Evolutionary conservation across 140 eudicot genomes (phyloP).

Genomic region (Flaveria floridana): DNA sequence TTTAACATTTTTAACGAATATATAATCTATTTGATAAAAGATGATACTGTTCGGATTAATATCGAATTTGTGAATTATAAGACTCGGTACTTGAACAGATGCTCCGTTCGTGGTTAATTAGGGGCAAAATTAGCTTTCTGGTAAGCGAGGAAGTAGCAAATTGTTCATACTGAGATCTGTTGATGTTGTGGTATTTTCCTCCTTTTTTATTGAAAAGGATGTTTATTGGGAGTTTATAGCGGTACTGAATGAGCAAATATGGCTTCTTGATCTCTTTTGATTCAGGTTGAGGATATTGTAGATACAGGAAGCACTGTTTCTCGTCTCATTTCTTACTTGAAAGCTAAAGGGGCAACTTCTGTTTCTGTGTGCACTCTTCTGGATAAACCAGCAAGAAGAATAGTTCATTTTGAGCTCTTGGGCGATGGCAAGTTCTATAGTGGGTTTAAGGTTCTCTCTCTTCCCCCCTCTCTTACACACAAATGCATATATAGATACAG

Average conservation of each 20-base stretch:
- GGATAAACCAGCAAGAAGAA: slow-evolving; percentile 81
- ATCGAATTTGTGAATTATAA: no score
- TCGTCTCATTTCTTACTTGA: slow-evolving; percentile 54
- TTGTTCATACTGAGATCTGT: no score
- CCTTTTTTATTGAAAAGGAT: no score
- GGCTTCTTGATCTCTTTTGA: background rate
- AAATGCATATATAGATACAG: background rate
- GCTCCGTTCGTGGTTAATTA: no score
- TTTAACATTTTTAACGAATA: background rate
- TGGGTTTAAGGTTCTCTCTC: slow-evolving; percentile 69
- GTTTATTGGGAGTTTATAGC: no score
- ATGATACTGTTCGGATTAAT: no score
- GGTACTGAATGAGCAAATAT: no score
- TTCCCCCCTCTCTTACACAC: slow-evolving; percentile 7
- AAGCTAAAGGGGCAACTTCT: slow-evolving; percentile 69
- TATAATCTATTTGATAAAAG: background rate
- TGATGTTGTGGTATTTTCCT: background rate
- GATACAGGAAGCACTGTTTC: slow-evolving; percentile 83
- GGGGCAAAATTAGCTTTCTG: no score
- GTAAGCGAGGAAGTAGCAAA: no score
- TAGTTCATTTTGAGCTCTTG: slow-evolving; percentile 59
- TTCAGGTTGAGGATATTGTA: slow-evolving; percentile 87
- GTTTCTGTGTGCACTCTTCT: slow-evolving; percentile 88
- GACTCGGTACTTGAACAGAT: no score
- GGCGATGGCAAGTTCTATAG: slow-evolving; percentile 78